phyloP scores from a whole-genome alignment of 768 basidiomycete genomes.

The Sarcomyxa edulis region DNA sequence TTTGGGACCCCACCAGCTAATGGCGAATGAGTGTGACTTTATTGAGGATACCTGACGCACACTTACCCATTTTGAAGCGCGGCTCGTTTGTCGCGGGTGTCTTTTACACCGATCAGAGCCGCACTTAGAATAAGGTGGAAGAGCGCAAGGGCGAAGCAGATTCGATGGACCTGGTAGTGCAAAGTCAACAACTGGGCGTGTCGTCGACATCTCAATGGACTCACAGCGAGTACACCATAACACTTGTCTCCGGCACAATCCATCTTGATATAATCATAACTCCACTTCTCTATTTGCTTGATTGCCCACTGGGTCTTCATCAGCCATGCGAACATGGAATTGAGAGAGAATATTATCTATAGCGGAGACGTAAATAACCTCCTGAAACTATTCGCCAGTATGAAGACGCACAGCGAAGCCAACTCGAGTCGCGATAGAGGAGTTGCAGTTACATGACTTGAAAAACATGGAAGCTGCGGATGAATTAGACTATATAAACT shows the following conservation, averaged over 20 bases:
- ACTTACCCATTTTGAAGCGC: conserved; percentile 93
- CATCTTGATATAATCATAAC: conserved; percentile 98
- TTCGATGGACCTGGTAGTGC: conserved; percentile 71
- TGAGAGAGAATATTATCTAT: conserved; percentile 91
- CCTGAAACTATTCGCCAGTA: not conserved
- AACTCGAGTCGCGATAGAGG: conserved; percentile 94
- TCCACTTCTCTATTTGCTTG: conserved; percentile 84
- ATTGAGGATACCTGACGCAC: conserved; percentile 2
- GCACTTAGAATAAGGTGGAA: conserved; percentile 82
- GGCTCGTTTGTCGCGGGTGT: conserved; percentile 89
- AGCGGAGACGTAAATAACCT: not conserved
- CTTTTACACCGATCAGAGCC: conserved; percentile 78
- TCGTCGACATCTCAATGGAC: no score
- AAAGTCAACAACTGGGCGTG: not conserved
- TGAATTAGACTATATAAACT: conserved; percentile 3
- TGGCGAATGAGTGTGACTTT: not conserved
- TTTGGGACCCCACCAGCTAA: conserved; percentile 98
- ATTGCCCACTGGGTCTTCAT: conserved; percentile 91
- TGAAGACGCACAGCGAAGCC: conserved; percentile 75
- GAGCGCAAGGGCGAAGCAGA: conserved; percentile 90
- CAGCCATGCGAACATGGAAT: conserved; percentile 94
- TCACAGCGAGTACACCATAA: conserved; percentile 91
- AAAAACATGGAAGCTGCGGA: conserved; percentile 86
- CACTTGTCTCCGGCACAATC: conserved; percentile 90
- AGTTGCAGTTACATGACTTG: conserved; percentile 99